Evolutionary conservation across 2,329 filamentous ascomycete genomes (phyloP), one percentile per base, ranked within the genome.

Genomic region (Colletotrichum camelliae): DNA sequence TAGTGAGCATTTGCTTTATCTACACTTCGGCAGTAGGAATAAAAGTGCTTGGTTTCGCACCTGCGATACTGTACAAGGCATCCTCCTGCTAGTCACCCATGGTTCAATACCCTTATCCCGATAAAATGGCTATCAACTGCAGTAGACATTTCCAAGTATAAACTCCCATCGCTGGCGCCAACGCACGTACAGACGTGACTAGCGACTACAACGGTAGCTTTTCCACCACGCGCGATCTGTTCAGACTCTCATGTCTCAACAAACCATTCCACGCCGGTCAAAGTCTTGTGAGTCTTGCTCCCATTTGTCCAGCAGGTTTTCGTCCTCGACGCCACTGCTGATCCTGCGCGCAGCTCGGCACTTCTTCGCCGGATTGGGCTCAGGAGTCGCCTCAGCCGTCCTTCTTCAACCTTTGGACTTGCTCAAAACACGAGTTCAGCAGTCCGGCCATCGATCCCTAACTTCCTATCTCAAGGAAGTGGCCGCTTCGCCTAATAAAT

Each of bases 321-420:
- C 13, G 9, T 61, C 33, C 29, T 37, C 10, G 9, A 15, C 24
- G 10, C n/a, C 16, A 13, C 15, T 64, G 33, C 33, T 64, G 21
- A 66, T 21, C 29, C 62, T n/a, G 21, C 9, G 29, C 43, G 18
- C 61, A 94, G 93, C 91, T 79, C 96, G 95, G 84, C 97, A 98
- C 87, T 98, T 98, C 84, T 86, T 93, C 79, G 96, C 96, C 78
- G 97, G 97, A 77, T 91, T 98, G 72, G 92, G 92, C 81, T 98
- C 96, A 9, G 97, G 97, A 80, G 90, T 98, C 67, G 91, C 95
- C 78, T 97, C 96, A 68, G 96, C 97, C 71, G 93, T 98, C 75
- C 92, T 98, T 71, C 91, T 99, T 18, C 97, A 99, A 85, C 97
- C 97, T 31, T 94, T 97, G 81, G 97, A 99, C 86, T 93, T 99